Evolutionary conservation across 1,139 yeast species (phyloP).

Genomic region (Lodderomyces elongisporus): DNA sequence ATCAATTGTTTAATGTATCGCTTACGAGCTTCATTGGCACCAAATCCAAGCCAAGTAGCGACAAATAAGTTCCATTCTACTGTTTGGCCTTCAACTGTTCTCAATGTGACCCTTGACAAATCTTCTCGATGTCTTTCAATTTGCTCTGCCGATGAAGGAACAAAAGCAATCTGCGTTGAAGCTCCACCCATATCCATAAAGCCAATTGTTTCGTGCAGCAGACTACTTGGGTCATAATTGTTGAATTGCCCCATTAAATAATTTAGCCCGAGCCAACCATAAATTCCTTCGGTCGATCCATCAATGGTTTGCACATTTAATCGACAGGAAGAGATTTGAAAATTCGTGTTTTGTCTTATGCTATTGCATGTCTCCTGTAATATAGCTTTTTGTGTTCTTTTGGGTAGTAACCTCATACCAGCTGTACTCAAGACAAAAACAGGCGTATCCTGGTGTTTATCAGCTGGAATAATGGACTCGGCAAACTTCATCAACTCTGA

Average conservation of each 20-base stretch:
- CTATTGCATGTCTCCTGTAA: conserved; percentile 48
- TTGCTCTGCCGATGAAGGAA: conserved; percentile 53
- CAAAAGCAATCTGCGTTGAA: conserved; percentile 76
- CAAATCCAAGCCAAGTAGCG: conserved; percentile 81
- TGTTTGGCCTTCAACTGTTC: conserved; percentile 54
- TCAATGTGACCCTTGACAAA: conserved; percentile 50
- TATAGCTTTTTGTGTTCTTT: conserved; percentile 40
- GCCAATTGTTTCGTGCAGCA: conserved; percentile 54
- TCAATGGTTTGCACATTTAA: conserved; percentile 68
- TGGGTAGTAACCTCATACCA: conserved; percentile 67
- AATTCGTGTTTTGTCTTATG: conserved; percentile 45
- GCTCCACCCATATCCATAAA: conserved; percentile 94
- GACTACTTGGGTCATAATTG: conserved; percentile 29
- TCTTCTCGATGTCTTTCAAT: conserved; percentile 57
- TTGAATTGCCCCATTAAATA: conserved; percentile 57
- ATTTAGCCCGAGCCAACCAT: conserved; percentile 77
- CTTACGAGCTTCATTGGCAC: conserved; percentile 73
- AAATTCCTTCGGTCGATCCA: conserved; percentile 76
- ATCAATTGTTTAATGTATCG: conserved; percentile 56
- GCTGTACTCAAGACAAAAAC: conserved; percentile 75
- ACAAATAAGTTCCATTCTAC: conserved; percentile 73
- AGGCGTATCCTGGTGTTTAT: conserved; percentile 55
- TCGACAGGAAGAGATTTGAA: conserved; percentile 47
- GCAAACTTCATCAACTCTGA: conserved; percentile 53
- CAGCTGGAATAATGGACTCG: conserved; percentile 51